Percentiles rank a stretch among this genome's conserved stretches.
Conservation (phyloP, 768 basidiomycete species). For the Artomyces pyxidatus region DNA sequence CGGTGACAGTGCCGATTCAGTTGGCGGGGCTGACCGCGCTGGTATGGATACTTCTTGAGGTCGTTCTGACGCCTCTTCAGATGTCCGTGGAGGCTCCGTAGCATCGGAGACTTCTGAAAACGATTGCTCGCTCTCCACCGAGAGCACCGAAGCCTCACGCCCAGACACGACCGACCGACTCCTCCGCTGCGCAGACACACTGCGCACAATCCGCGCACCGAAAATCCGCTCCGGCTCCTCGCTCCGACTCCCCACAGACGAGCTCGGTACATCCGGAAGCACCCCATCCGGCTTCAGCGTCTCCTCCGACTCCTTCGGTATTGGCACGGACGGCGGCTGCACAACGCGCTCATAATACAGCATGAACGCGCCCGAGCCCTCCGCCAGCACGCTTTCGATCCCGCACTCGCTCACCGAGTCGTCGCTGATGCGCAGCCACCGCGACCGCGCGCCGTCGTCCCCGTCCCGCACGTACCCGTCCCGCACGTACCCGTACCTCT, state of each 20-base stretch:
- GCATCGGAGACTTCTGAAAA: not conserved
- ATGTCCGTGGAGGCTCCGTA: not conserved
- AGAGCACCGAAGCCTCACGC: constrained; percentile 4
- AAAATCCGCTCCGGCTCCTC: constrained; percentile 19
- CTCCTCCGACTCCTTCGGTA: constrained; percentile 48
- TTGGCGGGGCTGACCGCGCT: constrained; percentile 2
- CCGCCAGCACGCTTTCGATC: constrained; percentile 63
- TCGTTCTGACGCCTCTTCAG: not conserved
- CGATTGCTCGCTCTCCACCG: not conserved
- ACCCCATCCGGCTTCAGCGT: constrained; percentile 43
- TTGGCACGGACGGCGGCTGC: not conserved
- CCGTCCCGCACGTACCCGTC: constrained; percentile 58
- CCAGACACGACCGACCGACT: constrained; percentile 31
- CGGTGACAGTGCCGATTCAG: too few species aligned
- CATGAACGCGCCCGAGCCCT: constrained; percentile 82
- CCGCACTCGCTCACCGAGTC: constrained; percentile 71
- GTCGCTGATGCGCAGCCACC: constrained; percentile 90
- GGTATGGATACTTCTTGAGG: not conserved
- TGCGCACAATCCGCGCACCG: constrained; percentile 46
- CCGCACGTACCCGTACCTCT: constrained; percentile 45
- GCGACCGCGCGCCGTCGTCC: constrained; percentile 28
- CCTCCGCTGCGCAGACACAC: constrained; percentile 40
- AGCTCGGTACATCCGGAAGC: not conserved
- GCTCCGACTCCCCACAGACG: constrained; percentile 11
- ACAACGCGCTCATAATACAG: constrained; percentile 81